phyloP scores from a whole-genome alignment of 1,139 yeast genomes.

The Lodderomyces beijingensis region DNA sequence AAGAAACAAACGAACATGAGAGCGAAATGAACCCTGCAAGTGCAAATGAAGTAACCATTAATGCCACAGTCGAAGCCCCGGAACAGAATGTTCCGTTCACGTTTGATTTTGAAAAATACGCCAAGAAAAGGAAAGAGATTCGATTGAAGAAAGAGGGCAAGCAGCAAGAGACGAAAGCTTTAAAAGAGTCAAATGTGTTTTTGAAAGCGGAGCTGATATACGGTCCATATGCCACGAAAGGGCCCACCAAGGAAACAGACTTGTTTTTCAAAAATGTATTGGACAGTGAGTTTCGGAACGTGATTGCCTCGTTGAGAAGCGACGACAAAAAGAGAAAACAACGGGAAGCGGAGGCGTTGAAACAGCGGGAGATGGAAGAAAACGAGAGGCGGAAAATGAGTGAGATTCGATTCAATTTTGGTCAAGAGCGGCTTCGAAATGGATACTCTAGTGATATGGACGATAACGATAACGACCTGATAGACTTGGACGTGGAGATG shows the following conservation, averaged over 20 bases:
- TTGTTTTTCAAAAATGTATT: conserved; percentile 24
- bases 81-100: too few species aligned
- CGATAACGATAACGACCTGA: conserved; percentile 7
- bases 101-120: conserved; percentile 56
- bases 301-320: conserved; percentile 29
- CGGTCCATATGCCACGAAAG: conserved; percentile 32
- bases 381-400: conserved; percentile 16
- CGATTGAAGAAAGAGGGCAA: conserved; percentile 17
- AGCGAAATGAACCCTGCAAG: neutral
- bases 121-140: conserved; percentile 39
- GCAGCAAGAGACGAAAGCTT: conserved; percentile 13
- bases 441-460: conserved; percentile 15
- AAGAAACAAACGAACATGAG: neutral
- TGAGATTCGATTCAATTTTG: conserved; percentile 30
- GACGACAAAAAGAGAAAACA: conserved; percentile 29
- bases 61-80: conserved; percentile 16
- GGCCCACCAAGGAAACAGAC: conserved; percentile 23
- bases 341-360: conserved; percentile 21
- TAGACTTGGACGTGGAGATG: too few species aligned
- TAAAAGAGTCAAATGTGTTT: conserved; percentile 30
- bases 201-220: conserved; percentile 44
- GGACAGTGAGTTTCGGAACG: conserved; percentile 31
- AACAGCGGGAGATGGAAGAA: conserved; percentile 17
- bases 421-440: conserved; percentile 10
- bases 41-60: conserved; percentile 6